Evolutionary conservation across 345 rosid species (phyloP).

Genomic region (Aurinia saxatilis): DNA sequence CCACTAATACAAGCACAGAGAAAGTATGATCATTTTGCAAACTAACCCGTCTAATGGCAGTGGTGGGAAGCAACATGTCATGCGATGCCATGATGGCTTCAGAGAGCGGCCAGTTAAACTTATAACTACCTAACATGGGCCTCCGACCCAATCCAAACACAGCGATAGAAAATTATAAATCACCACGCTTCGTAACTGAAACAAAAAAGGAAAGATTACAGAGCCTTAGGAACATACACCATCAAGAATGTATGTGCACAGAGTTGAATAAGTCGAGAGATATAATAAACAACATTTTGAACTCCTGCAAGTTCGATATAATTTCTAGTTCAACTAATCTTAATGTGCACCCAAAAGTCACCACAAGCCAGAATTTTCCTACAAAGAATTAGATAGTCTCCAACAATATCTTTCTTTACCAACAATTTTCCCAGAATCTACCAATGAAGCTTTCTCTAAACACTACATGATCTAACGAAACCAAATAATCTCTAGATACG

Average conservation of each 20-base stretch:
- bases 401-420: no score
- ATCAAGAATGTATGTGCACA: not conserved
- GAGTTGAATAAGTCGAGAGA: no score
- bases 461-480: no score
- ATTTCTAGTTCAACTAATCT: no score
- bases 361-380: no score
- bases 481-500: no score
- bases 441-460: no score
- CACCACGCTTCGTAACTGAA: slow-evolving; percentile 97
- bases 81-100: slow-evolving; percentile 73
- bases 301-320: no score
- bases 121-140: slow-evolving; percentile 89
- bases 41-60: slow-evolving; percentile 86
- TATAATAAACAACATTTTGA: no score
- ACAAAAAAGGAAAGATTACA: slow-evolving; percentile 6
- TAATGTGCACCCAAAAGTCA: no score
- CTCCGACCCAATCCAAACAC: slow-evolving; percentile 99
- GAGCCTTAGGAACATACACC: not conserved
- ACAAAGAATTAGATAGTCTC: no score
- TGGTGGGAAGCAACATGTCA: slow-evolving; percentile 94
- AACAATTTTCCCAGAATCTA: no score
- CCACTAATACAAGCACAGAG: not conserved
- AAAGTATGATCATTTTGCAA: not conserved
- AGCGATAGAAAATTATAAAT: slow-evolving; percentile 85
- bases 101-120: slow-evolving; percentile 81